phyloP scores from a whole-genome alignment of 2,329 filamentous ascomycete species.

The Fusarium sp. region DNA sequence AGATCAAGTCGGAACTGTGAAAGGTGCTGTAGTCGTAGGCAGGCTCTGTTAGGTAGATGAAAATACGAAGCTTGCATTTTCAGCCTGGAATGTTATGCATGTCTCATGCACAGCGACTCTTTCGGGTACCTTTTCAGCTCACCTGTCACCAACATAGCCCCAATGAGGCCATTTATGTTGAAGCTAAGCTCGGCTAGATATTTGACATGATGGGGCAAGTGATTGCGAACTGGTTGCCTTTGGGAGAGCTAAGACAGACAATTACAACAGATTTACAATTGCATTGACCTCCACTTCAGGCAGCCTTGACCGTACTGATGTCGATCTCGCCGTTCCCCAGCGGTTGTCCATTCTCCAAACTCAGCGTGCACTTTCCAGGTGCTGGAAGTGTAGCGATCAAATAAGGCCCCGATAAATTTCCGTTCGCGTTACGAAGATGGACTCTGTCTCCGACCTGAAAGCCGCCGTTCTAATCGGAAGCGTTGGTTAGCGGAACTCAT shows the following conservation, averaged over 20 bases:
- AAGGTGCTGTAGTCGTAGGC: too few relatives aligned
- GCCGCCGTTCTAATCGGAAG: background rate
- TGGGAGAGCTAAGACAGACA: background rate
- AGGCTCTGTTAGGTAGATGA: too few relatives aligned
- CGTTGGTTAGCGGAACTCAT: background rate
- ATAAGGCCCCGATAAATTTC: background rate
- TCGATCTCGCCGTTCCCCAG: background rate
- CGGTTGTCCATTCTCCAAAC: background rate
- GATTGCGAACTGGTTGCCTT: background rate
- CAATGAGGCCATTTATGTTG: background rate
- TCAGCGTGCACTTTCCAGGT: background rate
- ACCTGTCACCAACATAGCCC: background rate
- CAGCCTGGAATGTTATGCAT: background rate
- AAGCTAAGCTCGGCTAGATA: background rate
- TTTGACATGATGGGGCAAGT: background rate
- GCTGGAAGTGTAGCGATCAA: background rate
- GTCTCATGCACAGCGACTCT: background rate
- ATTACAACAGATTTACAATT: background rate
- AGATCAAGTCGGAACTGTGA: background rate
- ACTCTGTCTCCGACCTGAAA: background rate
- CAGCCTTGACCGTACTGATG: background rate
- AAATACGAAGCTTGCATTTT: background rate
- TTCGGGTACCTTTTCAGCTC: background rate
- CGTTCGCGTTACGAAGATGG: background rate
- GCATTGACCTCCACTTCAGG: background rate